These are phyloP conservation scores for Moniliophthora roreri DNA, from an alignment of 1,284 basidiomycete species.

Conservation along the genomic window DNA sequence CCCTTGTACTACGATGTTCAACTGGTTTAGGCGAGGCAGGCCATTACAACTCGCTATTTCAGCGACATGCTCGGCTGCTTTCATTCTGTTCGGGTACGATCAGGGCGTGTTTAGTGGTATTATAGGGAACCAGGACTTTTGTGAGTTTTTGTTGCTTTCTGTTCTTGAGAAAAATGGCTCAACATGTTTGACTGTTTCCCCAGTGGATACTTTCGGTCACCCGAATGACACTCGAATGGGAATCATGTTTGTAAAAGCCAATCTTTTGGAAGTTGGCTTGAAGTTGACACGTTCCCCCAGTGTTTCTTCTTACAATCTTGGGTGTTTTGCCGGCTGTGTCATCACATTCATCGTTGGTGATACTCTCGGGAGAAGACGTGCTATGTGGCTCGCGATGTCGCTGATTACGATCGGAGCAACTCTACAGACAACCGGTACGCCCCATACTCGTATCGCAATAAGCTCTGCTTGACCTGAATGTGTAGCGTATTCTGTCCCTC, in stretches of 20 bases:
- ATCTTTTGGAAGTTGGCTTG: neutral
- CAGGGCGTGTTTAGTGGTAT: slow-evolving; percentile 8
- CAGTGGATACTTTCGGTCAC: slow-evolving; percentile 1
- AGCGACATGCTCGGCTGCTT: slow-evolving; percentile 6
- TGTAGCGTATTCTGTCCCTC: slow-evolving; percentile 3
- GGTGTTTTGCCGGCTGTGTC: slow-evolving; percentile 9
- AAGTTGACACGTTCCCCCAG: neutral
- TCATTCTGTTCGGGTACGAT: slow-evolving; percentile 8
- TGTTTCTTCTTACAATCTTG: slow-evolving; percentile 9
- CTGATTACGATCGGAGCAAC: slow-evolving; percentile 8
- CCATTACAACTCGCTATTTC: slow-evolving; percentile 8
- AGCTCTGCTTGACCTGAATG: too few relatives aligned
- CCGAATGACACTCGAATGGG: slow-evolving; percentile 6
- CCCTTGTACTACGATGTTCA: neutral
- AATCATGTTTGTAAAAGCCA: slow-evolving; percentile 5
- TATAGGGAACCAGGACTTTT: slow-evolving; percentile 8
- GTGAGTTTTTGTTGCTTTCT: neutral
- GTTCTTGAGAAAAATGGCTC: neutral
- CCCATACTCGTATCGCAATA: neutral
- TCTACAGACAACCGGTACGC: slow-evolving; percentile 5
- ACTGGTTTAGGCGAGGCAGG: slow-evolving; percentile 5
- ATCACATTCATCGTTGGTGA: slow-evolving; percentile 10
- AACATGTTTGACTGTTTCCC: neutral
- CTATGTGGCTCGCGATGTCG: slow-evolving; percentile 7
- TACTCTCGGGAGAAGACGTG: slow-evolving; percentile 3